phyloP scores from a whole-genome alignment of 176 grass and related monocot genomes.

The Cocos nucifera region DNA sequence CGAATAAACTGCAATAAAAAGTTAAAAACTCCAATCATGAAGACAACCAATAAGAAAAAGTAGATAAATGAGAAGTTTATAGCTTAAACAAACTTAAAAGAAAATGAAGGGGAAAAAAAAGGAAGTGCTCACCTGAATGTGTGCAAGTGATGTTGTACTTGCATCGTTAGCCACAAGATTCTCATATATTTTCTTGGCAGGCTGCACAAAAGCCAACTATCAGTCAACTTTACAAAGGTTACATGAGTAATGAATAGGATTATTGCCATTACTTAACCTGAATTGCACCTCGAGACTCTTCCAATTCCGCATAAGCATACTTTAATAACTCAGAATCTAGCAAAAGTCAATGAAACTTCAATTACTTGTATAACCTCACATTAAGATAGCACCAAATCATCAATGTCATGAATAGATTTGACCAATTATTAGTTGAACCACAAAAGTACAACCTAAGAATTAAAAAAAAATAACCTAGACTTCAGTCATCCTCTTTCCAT shows the following conservation, averaged over 20 bases:
- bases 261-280: conserved; percentile 37
- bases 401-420: too few relatives aligned
- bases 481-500: too few relatives aligned
- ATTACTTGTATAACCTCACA: background rate
- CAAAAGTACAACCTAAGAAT: too few relatives aligned
- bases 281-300: conserved; percentile 78
- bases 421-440: too few relatives aligned
- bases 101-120: conserved; percentile 20
- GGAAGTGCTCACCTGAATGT: conserved; percentile 58
- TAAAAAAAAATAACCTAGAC: too few relatives aligned
- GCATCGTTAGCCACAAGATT: conserved; percentile 53
- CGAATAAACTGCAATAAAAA: conserved; percentile 61
- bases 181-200: conserved; percentile 84
- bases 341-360: conserved; percentile 4
- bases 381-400: too few relatives aligned
- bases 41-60: conserved; percentile 5
- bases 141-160: conserved; percentile 47
- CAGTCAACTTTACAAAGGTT: background rate
- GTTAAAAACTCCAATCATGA: conserved; percentile 8
- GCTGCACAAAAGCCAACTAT: conserved; percentile 27
- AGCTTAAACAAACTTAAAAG: background rate
- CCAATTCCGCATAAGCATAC: conserved; percentile 88
- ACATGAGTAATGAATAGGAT: background rate
- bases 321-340: conserved; percentile 88
- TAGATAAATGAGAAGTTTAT: background rate